Conservation (phyloP, 2,329 filamentous ascomycete genomes). For the Stenocarpella maydis region DNA sequence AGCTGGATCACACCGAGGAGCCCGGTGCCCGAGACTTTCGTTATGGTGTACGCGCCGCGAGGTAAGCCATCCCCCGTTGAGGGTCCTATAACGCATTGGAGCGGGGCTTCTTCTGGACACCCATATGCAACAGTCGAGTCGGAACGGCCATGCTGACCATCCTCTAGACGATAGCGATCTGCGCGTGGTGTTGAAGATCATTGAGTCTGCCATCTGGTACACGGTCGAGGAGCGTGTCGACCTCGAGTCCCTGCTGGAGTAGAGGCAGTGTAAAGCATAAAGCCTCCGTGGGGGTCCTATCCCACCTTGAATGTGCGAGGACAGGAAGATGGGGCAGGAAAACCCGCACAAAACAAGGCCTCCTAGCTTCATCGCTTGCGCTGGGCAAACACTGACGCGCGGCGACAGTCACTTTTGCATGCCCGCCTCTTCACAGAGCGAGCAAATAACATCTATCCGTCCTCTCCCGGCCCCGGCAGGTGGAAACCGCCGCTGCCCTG, state of each 20-base stretch:
- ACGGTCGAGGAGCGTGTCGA: constrained; percentile 45
- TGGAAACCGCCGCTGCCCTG: neutral
- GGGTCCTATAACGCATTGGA: neutral
- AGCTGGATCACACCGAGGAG: constrained; percentile 49
- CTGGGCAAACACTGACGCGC: constrained; percentile 30
- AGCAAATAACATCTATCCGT: neutral
- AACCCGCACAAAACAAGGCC: neutral
- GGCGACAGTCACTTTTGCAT: constrained; percentile 21
- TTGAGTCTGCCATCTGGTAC: constrained; percentile 79
- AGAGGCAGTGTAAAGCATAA: neutral
- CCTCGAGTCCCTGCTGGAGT: constrained; percentile 30
- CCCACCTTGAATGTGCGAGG: neutral
- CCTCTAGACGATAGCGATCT: constrained; percentile 69
- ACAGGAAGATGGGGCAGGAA: neutral
- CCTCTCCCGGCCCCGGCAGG: constrained; percentile 8
- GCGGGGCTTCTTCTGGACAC: neutral
- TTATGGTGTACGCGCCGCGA: constrained; percentile 84
- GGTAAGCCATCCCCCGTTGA: constrained; percentile 44
- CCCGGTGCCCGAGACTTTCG: constrained; percentile 77
- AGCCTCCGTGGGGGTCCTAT: too few relatives aligned
- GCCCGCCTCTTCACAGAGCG: neutral
- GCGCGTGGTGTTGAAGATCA: constrained; percentile 70
- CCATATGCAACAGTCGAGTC: too few relatives aligned
- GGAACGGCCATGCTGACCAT: constrained; percentile 18
- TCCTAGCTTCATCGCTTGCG: constrained; percentile 9